Evolutionary conservation across 768 basidiomycete genomes (phyloP), one percentile per base, ranked within the genome.

Genomic region (Trametopsis cervina): DNA sequence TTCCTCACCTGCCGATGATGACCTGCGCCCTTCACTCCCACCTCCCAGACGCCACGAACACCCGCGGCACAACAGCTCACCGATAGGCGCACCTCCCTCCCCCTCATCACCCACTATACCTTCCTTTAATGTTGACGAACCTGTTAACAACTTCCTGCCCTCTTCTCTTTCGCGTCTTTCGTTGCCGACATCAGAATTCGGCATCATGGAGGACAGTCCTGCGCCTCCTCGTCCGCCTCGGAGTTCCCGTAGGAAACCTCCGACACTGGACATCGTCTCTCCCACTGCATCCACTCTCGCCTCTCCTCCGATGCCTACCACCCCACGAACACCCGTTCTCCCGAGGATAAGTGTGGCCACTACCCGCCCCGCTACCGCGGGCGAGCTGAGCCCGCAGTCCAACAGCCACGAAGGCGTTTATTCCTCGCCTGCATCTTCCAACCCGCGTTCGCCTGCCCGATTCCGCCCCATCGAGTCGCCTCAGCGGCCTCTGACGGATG

Each of bases 401-500:
- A 45, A 52, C 23, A 17, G 42, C 1, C 46, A 7, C 38, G 50
- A 25, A 42, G 52, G 15, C 41, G 48, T 53, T 54, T 44, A 68
- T 59, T 52, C 58, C 42, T 60, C 58, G 25, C 45, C 57, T 7
- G 22, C 53, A 27, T 44, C 44, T 39, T 45, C 55, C 46, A 37
- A 54, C 39, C 36, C 50, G 7, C 63, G 60, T 6, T 63, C 69
- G 35, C 65, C 65, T 18, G 41, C 73, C 40, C 74, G 67, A 38
- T 81, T 77, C 66, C 73, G 80, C 11, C 71, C 77, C 54, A 57
- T 80, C 20, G 56, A 64, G 23, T 60, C 60, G 23, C 63, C 64
- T 43, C 62, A 64, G 45, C 62, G 63, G 20, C 69, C 63, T 37
- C 62, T 81, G 60, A 78, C 78, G 21, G 83, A 86, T 60, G 65